Base-by-base conservation (phyloP, 306 rosid genomes). In the Vigna hirtella region DNA sequence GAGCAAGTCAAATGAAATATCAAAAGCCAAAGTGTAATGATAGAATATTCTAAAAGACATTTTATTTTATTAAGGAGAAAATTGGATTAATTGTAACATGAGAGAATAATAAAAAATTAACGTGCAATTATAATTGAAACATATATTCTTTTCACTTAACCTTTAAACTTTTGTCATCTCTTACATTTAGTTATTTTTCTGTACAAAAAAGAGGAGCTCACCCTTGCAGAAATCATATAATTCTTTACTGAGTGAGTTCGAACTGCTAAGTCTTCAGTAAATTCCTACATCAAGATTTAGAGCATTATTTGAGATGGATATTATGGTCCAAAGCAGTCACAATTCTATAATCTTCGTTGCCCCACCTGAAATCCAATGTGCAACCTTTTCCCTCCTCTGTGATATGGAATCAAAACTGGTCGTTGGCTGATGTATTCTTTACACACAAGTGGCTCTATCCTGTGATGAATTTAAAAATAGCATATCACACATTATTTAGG, bases 361-460 rank as follows among this genome's bases (percentile, higher is more conserved):
- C 76, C 66, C 78, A 93, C 99, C 89, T 93, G 93, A 86, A 93
- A 87, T 83, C 98, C 98, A 81, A 93, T 91, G 82, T 93, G 97
- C 91, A 95, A 85, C 87, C 99, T 89, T 86, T 70, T 95, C 78
- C 99, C 99, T 81, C 99, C 99, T 86, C 75, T 89, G 85, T 95
- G 99, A 74, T 93, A 95, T 3, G 99, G 99, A 83, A 95, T 73
- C 81, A 91, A 90, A 70, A 91, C 91, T 75, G 99, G 98, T 0
- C 98, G 94, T 75, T 86, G 81, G 81, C 78, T 9, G n/a, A 82
- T 9, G 85, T 80, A 91, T 72, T 95, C 98, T 81, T 91, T 93
- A 77, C 98, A 91, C 67, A 95, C 97, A 86, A 95, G 98, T 69
- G 99, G 99, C 73, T 95, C 99, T 84, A 95, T 43, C 82, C 99